Base-by-base conservation (phyloP, 805 yeast genomes). In the Komagataella pastoris region DNA sequence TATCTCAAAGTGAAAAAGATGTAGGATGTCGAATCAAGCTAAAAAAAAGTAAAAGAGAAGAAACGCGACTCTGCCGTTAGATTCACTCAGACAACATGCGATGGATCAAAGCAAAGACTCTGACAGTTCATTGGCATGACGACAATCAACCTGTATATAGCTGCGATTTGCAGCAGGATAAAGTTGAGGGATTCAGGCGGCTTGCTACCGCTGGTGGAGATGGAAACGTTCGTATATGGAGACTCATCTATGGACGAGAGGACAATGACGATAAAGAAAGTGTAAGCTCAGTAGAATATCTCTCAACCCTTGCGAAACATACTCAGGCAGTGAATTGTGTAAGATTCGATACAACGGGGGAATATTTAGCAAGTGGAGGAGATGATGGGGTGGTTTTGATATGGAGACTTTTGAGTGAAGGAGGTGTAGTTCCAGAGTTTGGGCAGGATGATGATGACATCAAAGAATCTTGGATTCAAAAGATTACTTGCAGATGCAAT, bases 121-220 rank as follows among this genome's bases (percentile, higher is more conserved):
- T 81, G 36, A 73, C 84, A 1, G 75, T 82, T 14, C 85, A 81
- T 60, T 82, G 88, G 88, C 88, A 82, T 59, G 83, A 85, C 53
- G 84, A 81, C 53, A 81, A 79, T 46, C 81, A 80, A 58, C 91
- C 95, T 0, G 82, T 86, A 2, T 86, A 85, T 60, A 74, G 83
- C 17, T 74, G 81, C 2, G 77, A 77, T 54, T 79, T 82, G 61
- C 90, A 85, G 61, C 81, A 81, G 1, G 56, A 58, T 45, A 44
- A 54, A 8, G 57, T 60, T 21, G 47, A 51, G 8, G 30, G 57
- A 19, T 61, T 75, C 0, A 58, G 61, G 19, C 74, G 95, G 49
- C 67, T 91, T 43, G 91, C 83, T 3, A 91, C 98, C 0, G 96
- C 88, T 0, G 98, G 98, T 21, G 97, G 97, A 46, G 99, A 93